Evolutionary conservation across 805 yeast species (phyloP).

Genomic region (Candida suzukii): DNA sequence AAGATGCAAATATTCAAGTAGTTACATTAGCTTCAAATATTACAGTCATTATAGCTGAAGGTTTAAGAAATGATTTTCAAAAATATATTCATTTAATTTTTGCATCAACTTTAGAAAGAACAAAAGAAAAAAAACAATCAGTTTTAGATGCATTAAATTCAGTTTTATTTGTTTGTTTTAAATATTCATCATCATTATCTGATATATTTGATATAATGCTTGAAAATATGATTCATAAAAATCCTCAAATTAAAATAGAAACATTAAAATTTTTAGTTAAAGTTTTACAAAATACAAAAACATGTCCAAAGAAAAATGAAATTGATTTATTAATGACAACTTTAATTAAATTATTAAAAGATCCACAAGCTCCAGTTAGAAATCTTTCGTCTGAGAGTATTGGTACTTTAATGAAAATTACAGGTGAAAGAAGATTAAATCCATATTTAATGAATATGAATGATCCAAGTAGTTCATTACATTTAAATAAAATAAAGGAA

Average conservation of each 20-base stretch:
- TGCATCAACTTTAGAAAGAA: conserved; percentile 65
- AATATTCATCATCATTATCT: conserved; percentile 39
- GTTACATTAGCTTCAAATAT: conserved; percentile 73
- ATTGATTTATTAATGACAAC: conserved; percentile 49
- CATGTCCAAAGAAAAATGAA: conserved; percentile 45
- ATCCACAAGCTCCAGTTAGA: conserved; percentile 80
- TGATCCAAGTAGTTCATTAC: conserved; percentile 48
- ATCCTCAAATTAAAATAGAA: conserved; percentile 76
- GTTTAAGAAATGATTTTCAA: conserved; percentile 51
- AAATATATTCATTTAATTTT: conserved; percentile 48
- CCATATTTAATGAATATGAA: conserved; percentile 51
- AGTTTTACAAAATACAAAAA: conserved; percentile 46
- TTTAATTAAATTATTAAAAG: conserved; percentile 61
- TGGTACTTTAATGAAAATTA: conserved; percentile 78
- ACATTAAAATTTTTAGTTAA: conserved; percentile 58
- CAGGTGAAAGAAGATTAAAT: conserved; percentile 64
- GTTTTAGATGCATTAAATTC: conserved; percentile 65
- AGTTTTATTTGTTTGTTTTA: conserved; percentile 61
- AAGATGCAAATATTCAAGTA: conserved; percentile 85
- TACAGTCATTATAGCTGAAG: conserved; percentile 53
- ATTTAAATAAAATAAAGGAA: conserved; percentile 54
- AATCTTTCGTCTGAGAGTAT: conserved; percentile 68
- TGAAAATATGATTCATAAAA: conserved; percentile 61
- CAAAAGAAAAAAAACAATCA: conserved; percentile 79
- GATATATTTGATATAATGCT: conserved; percentile 57